Percentiles rank a stretch among this genome's conserved stretches.
Conservation (phyloP, 2,329 filamentous ascomycete genomes). For the Pestalotiopsis sp. region DNA sequence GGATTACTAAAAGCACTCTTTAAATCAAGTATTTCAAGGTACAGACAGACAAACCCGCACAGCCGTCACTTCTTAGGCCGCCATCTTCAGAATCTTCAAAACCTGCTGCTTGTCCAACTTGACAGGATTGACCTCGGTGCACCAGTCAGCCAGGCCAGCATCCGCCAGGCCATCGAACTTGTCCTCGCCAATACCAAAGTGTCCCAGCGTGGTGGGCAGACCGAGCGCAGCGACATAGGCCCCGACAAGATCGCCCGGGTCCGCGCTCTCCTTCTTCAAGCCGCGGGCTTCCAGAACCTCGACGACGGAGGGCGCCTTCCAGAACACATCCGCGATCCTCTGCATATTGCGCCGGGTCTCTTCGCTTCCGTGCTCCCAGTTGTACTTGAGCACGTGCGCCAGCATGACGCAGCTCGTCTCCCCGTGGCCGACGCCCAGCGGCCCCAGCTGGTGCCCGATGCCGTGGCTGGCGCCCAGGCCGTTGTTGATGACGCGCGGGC, state of each 20-base stretch:
- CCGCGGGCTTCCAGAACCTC: constrained; percentile 14
- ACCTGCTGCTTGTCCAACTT: constrained; percentile 22
- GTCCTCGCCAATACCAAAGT: constrained; percentile 21
- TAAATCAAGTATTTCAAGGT: too few relatives aligned
- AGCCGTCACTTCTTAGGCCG: not conserved
- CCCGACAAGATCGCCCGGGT: constrained; percentile 16
- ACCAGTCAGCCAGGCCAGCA: constrained; percentile 19
- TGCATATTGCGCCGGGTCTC: constrained; percentile 13
- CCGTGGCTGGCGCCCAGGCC: constrained; percentile 23
- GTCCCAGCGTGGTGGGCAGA: constrained; percentile 18
- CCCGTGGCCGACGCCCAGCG: constrained; percentile 23
- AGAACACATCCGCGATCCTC: constrained; percentile 12
- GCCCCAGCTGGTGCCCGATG: constrained; percentile 25
- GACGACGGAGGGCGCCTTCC: constrained; percentile 7
- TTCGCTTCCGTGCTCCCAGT: constrained; percentile 18
- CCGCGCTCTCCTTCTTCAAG: constrained; percentile 12
- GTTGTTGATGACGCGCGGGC: constrained; percentile 8
- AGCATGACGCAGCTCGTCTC: constrained; percentile 25
- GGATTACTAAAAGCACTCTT: too few relatives aligned
- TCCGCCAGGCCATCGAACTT: constrained; percentile 20
- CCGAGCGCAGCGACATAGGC: constrained; percentile 20
- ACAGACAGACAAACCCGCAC: not conserved
- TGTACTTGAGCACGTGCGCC: constrained; percentile 20
- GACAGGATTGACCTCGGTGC: constrained; percentile 18
- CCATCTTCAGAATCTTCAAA: constrained; percentile 23